Percentiles rank a stretch among this genome's conserved stretches.
Conservation (phyloP, 805 yeast genomes). For the Pichia rugopelliculosa region DNA sequence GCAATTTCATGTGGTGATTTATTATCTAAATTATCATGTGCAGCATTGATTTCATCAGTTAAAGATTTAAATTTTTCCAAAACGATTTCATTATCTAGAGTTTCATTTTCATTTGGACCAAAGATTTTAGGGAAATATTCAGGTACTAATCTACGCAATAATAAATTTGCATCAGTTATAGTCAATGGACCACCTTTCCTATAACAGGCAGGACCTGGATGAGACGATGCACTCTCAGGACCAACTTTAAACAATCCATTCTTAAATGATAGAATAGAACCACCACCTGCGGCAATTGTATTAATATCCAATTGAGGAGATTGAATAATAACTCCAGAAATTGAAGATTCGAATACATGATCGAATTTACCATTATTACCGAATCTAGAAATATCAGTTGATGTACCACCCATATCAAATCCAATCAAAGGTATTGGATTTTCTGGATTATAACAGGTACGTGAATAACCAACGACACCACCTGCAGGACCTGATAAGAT, state of each 20-base stretch:
- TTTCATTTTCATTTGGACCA: slow-evolving; percentile 72
- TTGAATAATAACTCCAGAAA: slow-evolving; percentile 78
- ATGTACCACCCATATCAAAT: slow-evolving; percentile 89
- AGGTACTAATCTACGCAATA: slow-evolving; percentile 64
- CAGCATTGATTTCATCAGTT: slow-evolving; percentile 48
- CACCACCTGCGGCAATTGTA: slow-evolving; percentile 85
- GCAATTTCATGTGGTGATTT: slow-evolving; percentile 66
- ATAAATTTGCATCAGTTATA: slow-evolving; percentile 76
- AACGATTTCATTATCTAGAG: slow-evolving; percentile 53
- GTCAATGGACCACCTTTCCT: slow-evolving; percentile 80
- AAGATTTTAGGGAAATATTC: slow-evolving; percentile 74
- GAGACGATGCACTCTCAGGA: slow-evolving; percentile 81
- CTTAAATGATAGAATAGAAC: slow-evolving; percentile 58
- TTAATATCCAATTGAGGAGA: slow-evolving; percentile 79
- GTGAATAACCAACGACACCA: slow-evolving; percentile 90
- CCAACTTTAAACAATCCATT: slow-evolving; percentile 76
- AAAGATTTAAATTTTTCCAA: slow-evolving; percentile 43
- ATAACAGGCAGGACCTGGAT: slow-evolving; percentile 87
- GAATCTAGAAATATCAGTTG: slow-evolving; percentile 76
- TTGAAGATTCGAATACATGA: slow-evolving; percentile 75
- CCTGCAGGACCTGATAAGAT: slow-evolving; percentile 97
- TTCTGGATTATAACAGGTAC: slow-evolving; percentile 61
- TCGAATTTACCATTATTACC: slow-evolving; percentile 55
- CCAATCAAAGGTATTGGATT: slow-evolving; percentile 62
- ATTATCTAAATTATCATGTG: slow-evolving; percentile 32